Evolutionary conservation across 2,329 filamentous ascomycete species (phyloP).

Genomic region (Cadophora gregata): DNA sequence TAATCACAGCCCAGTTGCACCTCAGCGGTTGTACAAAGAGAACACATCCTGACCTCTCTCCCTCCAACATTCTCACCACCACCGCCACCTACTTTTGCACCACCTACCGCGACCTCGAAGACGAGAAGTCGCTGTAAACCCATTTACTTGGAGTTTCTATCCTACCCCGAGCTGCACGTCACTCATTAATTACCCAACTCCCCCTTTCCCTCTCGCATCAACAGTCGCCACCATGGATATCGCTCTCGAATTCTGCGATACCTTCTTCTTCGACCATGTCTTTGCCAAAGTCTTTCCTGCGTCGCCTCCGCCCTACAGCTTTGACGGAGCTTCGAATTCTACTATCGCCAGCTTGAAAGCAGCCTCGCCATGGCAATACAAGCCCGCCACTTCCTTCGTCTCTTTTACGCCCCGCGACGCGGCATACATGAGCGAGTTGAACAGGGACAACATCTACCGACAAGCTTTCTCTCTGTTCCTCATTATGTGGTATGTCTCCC

Average conservation of each 20-base stretch:
- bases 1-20: neutral
- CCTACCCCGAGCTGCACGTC: neutral
- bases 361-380: constrained; percentile 70
- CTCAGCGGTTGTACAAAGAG: constrained; percentile 6
- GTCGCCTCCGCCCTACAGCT: constrained; percentile 58
- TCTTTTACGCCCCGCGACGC: constrained; percentile 72
- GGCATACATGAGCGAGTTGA: constrained; percentile 79
- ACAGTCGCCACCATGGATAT: constrained; percentile 76
- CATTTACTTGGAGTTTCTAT: constrained; percentile 22
- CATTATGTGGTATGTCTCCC: constrained; percentile 76
- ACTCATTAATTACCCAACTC: neutral
- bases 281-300: constrained; percentile 76
- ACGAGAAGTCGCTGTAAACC: constrained; percentile 13
- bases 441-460: constrained; percentile 77
- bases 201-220: neutral
- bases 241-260: constrained; percentile 84
- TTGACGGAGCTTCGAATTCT: constrained; percentile 53
- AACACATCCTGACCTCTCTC: neutral
- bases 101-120: neutral
- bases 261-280: constrained; percentile 77
- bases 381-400: constrained; percentile 75
- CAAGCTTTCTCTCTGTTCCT: constrained; percentile 79
- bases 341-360: constrained; percentile 60
- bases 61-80: neutral
- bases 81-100: neutral